A percentile compares a stretch with the other conserved stretches of the same genome.
Conservation (phyloP, 225 moss, liverwort and hornwort genomes). For the Pseudoscleropodium purum region DNA sequence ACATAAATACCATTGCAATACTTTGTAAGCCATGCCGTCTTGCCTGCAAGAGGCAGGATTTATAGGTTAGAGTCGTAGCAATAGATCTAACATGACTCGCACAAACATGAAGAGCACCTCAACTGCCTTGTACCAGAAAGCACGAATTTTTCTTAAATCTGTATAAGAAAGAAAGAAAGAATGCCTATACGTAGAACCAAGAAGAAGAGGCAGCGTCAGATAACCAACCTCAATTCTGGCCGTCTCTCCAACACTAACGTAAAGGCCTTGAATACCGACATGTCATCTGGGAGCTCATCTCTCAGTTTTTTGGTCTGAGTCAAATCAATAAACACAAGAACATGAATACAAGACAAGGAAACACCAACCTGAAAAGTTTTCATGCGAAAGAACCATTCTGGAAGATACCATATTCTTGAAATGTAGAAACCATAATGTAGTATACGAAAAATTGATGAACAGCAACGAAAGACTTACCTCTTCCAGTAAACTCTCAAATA, state of each 20-base stretch:
- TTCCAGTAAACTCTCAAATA: constrained; percentile 82
- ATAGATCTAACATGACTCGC: not conserved
- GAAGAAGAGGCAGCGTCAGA: not conserved
- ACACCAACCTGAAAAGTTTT: not conserved
- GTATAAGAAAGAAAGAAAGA: not conserved
- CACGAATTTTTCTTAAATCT: not conserved
- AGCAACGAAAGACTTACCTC: constrained; percentile 41
- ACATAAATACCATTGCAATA: constrained; percentile 96
- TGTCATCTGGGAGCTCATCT: constrained; percentile 69
- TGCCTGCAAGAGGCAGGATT: constrained; percentile 45
- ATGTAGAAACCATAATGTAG: not conserved
- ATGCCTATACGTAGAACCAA: not conserved
- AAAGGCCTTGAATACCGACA: constrained; percentile 76
- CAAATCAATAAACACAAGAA: not conserved
- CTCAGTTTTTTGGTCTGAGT: constrained; percentile 90
- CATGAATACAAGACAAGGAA: not conserved
- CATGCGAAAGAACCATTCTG: not conserved
- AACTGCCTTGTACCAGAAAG: not conserved
- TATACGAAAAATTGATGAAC: not conserved
- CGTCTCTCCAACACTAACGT: constrained; percentile 71
- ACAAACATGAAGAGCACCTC: not conserved
- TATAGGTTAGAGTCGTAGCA: not conserved
- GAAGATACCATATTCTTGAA: not conserved
- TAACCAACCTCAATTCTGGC: constrained; percentile 81
- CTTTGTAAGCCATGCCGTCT: constrained; percentile 81